Conservation (phyloP, 495 filamentous ascomycete species). For the Penicillium lagena region DNA sequence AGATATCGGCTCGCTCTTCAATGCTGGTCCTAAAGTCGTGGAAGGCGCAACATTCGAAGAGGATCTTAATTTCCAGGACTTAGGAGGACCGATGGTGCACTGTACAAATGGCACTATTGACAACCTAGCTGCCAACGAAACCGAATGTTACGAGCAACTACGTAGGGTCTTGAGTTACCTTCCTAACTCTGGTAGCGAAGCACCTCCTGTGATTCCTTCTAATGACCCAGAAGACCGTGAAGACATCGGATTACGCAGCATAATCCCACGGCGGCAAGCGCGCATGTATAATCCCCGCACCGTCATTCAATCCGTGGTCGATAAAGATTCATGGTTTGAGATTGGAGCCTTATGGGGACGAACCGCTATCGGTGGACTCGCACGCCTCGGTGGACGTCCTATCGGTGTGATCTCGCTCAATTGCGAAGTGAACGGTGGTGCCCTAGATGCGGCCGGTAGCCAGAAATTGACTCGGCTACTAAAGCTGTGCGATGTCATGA, state of each 20-base stretch:
- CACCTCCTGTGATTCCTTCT: conserved; percentile 41
- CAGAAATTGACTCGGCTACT: conserved; percentile 53
- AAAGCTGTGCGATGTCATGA: conserved; percentile 60
- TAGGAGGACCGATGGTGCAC: conserved; percentile 53
- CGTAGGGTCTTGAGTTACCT: conserved; percentile 49
- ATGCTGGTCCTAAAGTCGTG: conserved; percentile 59
- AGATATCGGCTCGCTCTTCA: conserved; percentile 55
- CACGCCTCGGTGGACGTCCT: conserved; percentile 46
- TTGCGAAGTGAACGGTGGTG: conserved; percentile 55
- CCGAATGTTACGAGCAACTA: conserved; percentile 54
- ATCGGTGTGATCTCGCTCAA: conserved; percentile 52
- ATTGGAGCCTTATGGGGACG: conserved; percentile 57
- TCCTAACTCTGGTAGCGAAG: conserved; percentile 47
- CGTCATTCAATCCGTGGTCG: conserved; percentile 51
- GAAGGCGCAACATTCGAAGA: conserved; percentile 56
- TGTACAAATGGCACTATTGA: conserved; percentile 63
- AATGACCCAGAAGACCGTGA: conserved; percentile 41
- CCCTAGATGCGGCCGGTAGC: conserved; percentile 51
- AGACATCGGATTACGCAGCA: conserved; percentile 42
- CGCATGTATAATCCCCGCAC: conserved; percentile 55
- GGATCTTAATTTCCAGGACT: conserved; percentile 46
- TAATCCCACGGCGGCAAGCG: conserved; percentile 50
- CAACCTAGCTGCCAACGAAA: conserved; percentile 54
- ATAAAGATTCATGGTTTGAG: conserved; percentile 52
- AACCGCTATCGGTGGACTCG: conserved; percentile 53